These are phyloP conservation scores for Colletotrichum sp. DNA, from an alignment of 2,329 filamentous ascomycete species.

Conservation along the genomic window DNA sequence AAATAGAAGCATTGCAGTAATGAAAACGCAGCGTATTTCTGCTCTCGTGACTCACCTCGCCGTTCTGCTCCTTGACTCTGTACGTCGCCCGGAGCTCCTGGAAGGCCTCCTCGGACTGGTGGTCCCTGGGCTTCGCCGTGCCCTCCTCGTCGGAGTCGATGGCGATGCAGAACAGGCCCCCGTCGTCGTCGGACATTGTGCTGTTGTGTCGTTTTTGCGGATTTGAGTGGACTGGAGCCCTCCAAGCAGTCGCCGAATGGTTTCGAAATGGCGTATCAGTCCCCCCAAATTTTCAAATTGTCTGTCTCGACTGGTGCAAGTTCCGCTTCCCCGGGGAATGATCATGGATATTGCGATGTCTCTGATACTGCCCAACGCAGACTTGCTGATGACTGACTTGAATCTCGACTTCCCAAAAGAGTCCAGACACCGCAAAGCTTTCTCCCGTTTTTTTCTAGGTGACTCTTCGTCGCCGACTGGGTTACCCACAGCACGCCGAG, in stretches of 20 bases:
- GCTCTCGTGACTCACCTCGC: constrained; percentile 45
- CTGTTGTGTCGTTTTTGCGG: not conserved
- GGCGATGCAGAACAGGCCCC: constrained; percentile 35
- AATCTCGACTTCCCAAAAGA: not conserved
- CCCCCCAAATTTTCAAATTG: not conserved
- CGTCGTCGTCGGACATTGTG: constrained; percentile 27
- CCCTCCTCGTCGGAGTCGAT: constrained; percentile 36
- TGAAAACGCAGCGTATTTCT: not conserved
- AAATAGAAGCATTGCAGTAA: not conserved
- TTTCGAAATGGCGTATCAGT: accelerated
- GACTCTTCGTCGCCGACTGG: not conserved
- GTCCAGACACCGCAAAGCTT: not conserved
- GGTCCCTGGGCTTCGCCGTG: constrained; percentile 36
- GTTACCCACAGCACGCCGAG: not conserved
- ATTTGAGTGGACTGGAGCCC: not conserved
- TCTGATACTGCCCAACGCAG: not conserved
- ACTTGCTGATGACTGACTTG: not conserved
- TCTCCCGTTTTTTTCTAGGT: not conserved
- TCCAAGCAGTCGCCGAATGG: not conserved
- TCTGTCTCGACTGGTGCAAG: not conserved
- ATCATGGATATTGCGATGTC: not conserved
- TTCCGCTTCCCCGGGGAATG: not conserved
- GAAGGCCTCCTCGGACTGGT: constrained; percentile 57
- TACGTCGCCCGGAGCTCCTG: constrained; percentile 51
- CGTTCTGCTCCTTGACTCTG: constrained; percentile 56